Evolutionary conservation across 805 yeast genomes (phyloP).

Genomic region (Priceomyces medius): DNA sequence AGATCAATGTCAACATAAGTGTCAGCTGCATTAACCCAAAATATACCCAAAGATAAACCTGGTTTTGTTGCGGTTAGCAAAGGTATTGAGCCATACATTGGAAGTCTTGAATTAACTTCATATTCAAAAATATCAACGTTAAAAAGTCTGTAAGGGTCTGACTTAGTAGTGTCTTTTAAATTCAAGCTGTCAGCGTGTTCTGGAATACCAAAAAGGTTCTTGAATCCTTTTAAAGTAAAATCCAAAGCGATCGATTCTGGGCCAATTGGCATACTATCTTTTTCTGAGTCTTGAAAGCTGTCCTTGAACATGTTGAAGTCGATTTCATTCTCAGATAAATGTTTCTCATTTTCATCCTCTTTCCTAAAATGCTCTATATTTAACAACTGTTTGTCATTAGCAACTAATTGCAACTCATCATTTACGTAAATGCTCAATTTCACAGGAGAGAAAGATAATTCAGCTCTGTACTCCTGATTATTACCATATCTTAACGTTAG

Average conservation of each 20-base stretch:
- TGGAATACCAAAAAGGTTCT: conserved; percentile 87
- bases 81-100: conserved; percentile 97
- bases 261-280: conserved; percentile 71
- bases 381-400: conserved; percentile 70
- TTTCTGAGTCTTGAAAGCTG: conserved; percentile 60
- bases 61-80: conserved; percentile 70
- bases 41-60: conserved; percentile 65
- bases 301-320: conserved; percentile 70
- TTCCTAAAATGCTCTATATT: conserved; percentile 81
- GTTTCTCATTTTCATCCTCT: conserved; percentile 31
- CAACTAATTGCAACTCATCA: conserved; percentile 46
- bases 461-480: conserved; percentile 38
- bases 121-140: conserved; percentile 97
- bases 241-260: conserved; percentile 91
- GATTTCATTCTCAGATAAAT: conserved; percentile 57
- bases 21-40: conserved; percentile 93
- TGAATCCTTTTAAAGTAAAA: conserved; percentile 57
- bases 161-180: conserved; percentile 61
- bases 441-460: conserved; percentile 48
- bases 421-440: conserved; percentile 48
- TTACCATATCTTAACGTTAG: conserved; percentile 35
- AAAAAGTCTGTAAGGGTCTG: conserved; percentile 81
- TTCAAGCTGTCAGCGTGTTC: conserved; percentile 87
- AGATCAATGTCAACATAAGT: conserved; percentile 77
- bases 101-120: conserved; percentile 73